Base-by-base conservation (phyloP, 2,329 filamentous ascomycete species). In the Sphaerostilbella broomeana region DNA sequence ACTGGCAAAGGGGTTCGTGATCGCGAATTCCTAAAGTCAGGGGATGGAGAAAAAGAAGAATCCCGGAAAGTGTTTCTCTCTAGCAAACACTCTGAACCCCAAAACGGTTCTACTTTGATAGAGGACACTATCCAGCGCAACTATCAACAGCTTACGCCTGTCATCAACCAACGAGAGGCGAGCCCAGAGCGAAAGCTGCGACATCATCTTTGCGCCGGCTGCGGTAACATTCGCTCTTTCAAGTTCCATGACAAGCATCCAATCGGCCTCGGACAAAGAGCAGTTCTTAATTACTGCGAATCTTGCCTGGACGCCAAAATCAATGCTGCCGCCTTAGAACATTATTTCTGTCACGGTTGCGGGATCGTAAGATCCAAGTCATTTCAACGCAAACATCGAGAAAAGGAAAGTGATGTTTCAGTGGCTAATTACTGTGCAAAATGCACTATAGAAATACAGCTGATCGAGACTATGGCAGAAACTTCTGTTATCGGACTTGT, bases 301-400 rank as follows among this genome's bases (percentile, higher is more conserved):
- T 44, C 47, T 5, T 67, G 64, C 40, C 57, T 58, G 25, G 48
- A 57, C 26, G 41, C 42, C n/a, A 48, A 38, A 15, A 45, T 56
- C 6, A 38, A 47, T 4, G 44, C 48, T 18, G 52, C 51, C 2
- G 33, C 54, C 21, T 44, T 50, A 8, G 46, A 52, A 7, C 20
- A 56, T 25, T 67, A 68, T 38, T 61, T 70, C 15, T 74, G 70
- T 50, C 64, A 50, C n/a, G 47, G 54, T 9, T 57, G 55, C 28
- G 55, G 55, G 6, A 44, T 46, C 16, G 53, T 45, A 4, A 40
- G 54, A 26, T 57, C 55, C 11, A 54, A 48, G 21, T 32, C 28
- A 4, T 57, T 55, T 33, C 53, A 56, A 5, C 38, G 45, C 4
- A 38, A 34, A 6, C 36, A 55, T 21, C 48, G 51, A 3, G 40